Evolutionary conservation across 345 rosid species (phyloP).

Genomic region (Populus alba): DNA sequence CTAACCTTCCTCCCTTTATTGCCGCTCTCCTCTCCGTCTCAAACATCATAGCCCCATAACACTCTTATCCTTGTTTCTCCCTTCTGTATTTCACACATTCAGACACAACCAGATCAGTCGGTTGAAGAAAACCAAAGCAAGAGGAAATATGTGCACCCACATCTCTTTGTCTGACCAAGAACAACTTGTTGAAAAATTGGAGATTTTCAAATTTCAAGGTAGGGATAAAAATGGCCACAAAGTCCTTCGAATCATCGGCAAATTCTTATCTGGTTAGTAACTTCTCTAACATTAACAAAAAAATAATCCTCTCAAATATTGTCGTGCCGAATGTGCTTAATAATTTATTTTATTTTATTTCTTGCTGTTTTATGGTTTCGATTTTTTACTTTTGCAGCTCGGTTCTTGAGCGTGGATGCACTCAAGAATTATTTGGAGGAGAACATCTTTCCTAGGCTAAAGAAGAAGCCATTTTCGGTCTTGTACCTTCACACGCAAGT

Average conservation of each 20-base stretch:
- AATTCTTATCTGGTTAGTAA: slow-evolving; percentile 55
- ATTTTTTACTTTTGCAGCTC: slow-evolving; percentile 23
- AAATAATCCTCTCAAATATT: too few relatives aligned
- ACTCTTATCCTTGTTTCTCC: too few relatives aligned
- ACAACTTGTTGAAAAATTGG: slow-evolving; percentile 42
- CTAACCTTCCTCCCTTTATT: background rate
- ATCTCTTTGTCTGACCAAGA: slow-evolving; percentile 21
- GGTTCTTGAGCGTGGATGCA: slow-evolving; percentile 34
- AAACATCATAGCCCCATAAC: background rate
- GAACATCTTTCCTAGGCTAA: slow-evolving; percentile 35
- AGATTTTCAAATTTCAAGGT: slow-evolving; percentile 72
- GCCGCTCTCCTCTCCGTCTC: background rate
- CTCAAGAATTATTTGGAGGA: slow-evolving; percentile 52
- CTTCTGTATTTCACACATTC: too few relatives aligned
- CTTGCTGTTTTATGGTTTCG: background rate
- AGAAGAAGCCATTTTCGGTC: slow-evolving; percentile 40
- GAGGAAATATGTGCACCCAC: background rate
- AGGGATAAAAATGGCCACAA: slow-evolving; percentile 63
- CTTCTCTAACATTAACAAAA: background rate
- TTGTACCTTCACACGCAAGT: slow-evolving; percentile 52
- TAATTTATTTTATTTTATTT: background rate
- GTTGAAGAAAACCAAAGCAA: background rate
- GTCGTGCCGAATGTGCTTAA: background rate
- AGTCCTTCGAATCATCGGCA: slow-evolving; percentile 57
- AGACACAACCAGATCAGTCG: too few relatives aligned